phyloP scores from a whole-genome alignment of 176 grass and related monocot species.

The Cocos nucifera region DNA sequence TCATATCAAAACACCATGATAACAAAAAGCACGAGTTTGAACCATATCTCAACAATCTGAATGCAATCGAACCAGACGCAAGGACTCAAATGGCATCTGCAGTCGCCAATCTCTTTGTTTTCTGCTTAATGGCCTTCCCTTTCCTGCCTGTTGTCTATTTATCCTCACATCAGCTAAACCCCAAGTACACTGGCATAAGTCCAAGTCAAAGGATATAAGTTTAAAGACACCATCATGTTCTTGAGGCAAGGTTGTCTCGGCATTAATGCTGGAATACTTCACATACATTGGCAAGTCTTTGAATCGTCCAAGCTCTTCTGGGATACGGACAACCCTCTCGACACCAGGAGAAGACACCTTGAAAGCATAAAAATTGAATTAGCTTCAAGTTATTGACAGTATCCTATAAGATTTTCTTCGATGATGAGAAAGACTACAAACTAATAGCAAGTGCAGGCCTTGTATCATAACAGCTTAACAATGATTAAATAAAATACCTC shows the following conservation, averaged over 20 bases:
- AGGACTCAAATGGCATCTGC: constrained; percentile 46
- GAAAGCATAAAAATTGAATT: constrained; percentile 13
- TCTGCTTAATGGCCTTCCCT: constrained; percentile 83
- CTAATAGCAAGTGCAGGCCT: neutral
- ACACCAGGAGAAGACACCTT: constrained; percentile 89
- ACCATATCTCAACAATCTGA: constrained; percentile 53
- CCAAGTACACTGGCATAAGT: constrained; percentile 67
- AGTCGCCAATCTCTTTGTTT: constrained; percentile 86
- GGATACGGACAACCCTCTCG: constrained; percentile 64
- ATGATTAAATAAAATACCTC: constrained; percentile 43
- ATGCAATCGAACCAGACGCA: constrained; percentile 65
- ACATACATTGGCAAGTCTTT: constrained; percentile 81
- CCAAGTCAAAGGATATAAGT: constrained; percentile 68
- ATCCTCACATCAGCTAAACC: constrained; percentile 87
- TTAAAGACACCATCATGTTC: constrained; percentile 66
- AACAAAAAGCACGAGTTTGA: no score
- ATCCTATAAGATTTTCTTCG: constrained; percentile 1
- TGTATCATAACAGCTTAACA: neutral
- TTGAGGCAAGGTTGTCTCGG: constrained; percentile 4
- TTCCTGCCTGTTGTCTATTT: constrained; percentile 64
- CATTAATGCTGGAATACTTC: constrained; percentile 34
- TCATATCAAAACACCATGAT: no score
- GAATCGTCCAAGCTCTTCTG: constrained; percentile 85
- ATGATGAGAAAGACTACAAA: neutral
- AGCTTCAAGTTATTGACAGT: constrained; percentile 11